These are phyloP conservation scores for Lodderomyces parapsilosis DNA, from an alignment of 1,139 yeast species.

Conservation along the genomic window DNA sequence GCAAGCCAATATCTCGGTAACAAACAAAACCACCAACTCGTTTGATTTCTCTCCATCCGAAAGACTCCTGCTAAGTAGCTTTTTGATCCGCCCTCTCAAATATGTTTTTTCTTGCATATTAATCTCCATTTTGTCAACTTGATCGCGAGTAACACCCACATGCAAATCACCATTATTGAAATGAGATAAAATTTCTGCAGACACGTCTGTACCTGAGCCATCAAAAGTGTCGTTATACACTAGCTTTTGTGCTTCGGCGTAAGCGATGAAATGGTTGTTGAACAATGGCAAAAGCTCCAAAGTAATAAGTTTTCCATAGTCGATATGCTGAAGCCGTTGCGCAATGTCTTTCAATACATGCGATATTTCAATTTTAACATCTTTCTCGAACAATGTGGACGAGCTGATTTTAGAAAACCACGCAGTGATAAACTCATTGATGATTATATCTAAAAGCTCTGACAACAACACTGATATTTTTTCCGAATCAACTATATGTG, in stretches of 20 bases:
- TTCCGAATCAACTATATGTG: background rate
- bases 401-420: conserved; percentile 62
- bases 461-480: background rate
- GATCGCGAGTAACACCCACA: conserved; percentile 51
- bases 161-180: conserved; percentile 62
- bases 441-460: conserved; percentile 45
- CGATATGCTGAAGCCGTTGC: conserved; percentile 40
- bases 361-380: conserved; percentile 50
- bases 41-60: conserved; percentile 51
- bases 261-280: conserved; percentile 62
- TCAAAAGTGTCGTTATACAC: too few species aligned
- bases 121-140: conserved; percentile 31
- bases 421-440: conserved; percentile 58
- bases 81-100: conserved; percentile 42
- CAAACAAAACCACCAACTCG: conserved; percentile 46
- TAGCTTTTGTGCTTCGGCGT: conserved; percentile 21
- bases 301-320: conserved; percentile 59
- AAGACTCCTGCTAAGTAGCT: conserved; percentile 52
- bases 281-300: conserved; percentile 61
- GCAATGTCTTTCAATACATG: conserved; percentile 41
- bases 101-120: conserved; percentile 48
- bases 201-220: conserved; percentile 46
- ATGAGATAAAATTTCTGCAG: conserved; percentile 56
- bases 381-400: conserved; percentile 51
- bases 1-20: conserved; percentile 64